Evolutionary conservation across 148 eudicot species (phyloP), one percentile per base, ranked within the genome.

Genomic region (Vaccinium darrowii): DNA sequence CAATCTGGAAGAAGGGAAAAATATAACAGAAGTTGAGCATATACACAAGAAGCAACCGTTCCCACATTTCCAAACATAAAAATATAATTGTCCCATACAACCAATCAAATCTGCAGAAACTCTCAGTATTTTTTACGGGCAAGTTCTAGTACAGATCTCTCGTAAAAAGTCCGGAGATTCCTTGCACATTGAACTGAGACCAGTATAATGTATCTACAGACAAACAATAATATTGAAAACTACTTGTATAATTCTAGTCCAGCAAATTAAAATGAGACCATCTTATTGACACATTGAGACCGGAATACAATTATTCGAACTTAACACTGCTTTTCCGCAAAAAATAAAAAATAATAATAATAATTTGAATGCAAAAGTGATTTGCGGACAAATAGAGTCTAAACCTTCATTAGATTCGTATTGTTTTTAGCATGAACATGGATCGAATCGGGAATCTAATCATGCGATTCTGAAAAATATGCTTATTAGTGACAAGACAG

Each of bases 1-100:
- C 93, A 79, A 94, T 93, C 98, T 94, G 89, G 73, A 60, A 39
- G 53, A 39, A 27, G 71, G 56, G 69, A 7, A 21, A 82, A 82
- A 62, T 3, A 83, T 63, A 79, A 84, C 18, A n/a, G 57, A 58
- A 49, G 74, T 12, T 49, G 76, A 82, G 83, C 18, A 47, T 51
- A 23, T 27, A 16, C 60, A 63, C 43, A 47, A 62, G 56, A 43
- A 13, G 33, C 36, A 49, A 65, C 56, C 1, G 36, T 13, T 16
- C 72, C 56, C 11, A 50, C 13, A n/a, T 0, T 2, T 47, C 33
- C 21, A 47, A 53, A 63, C 50, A 81, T 62, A 47, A 53, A 63
- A 27, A 81, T 62, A 8, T 25, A 21, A 25, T 23, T n/a, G 23
- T 9, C 52, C 15, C 11, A 15, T 21, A 1, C 15, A 58, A 39